phyloP scores from a whole-genome alignment of 192 early-diverging fungal species.

The Lunasporangiospora selenospora region DNA sequence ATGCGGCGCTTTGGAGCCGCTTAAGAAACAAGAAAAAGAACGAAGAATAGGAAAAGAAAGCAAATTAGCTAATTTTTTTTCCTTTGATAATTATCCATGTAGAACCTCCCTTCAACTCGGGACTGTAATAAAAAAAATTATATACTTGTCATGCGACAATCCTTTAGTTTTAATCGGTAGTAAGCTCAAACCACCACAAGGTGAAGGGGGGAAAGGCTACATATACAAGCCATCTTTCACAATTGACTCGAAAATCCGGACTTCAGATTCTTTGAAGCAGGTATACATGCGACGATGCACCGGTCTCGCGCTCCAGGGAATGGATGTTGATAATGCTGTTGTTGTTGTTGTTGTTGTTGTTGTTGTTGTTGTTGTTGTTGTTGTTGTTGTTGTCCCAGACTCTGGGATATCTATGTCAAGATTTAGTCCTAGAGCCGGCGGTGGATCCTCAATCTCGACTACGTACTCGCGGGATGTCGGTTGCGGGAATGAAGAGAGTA shows the following conservation, averaged over 20 bases:
- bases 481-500: conserved; percentile 53
- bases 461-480: conserved; percentile 66
- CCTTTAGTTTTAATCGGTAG: too few species aligned
- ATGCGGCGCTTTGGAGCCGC: conserved; percentile 26
- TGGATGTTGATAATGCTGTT: too few species aligned
- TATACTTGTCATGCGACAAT: too few species aligned
- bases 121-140: too few species aligned
- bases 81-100: neutral
- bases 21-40: neutral
- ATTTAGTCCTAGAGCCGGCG: too few species aligned
- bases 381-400: too few species aligned
- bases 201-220: too few species aligned
- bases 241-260: conserved; percentile 26
- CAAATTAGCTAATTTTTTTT: neutral
- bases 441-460: conserved; percentile 40
- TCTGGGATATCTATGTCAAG: too few species aligned
- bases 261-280: conserved; percentile 43
- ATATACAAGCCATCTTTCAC: conserved; percentile 38
- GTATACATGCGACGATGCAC: conserved; percentile 35
- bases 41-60: neutral
- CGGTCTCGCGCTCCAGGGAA: conserved; percentile 20
- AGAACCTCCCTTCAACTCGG: too few species aligned
- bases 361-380: too few species aligned
- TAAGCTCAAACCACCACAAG: too few species aligned
- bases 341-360: too few species aligned